Conservation (phyloP, 1,284 basidiomycete species). For the Tetrapyrgos nigripes region DNA sequence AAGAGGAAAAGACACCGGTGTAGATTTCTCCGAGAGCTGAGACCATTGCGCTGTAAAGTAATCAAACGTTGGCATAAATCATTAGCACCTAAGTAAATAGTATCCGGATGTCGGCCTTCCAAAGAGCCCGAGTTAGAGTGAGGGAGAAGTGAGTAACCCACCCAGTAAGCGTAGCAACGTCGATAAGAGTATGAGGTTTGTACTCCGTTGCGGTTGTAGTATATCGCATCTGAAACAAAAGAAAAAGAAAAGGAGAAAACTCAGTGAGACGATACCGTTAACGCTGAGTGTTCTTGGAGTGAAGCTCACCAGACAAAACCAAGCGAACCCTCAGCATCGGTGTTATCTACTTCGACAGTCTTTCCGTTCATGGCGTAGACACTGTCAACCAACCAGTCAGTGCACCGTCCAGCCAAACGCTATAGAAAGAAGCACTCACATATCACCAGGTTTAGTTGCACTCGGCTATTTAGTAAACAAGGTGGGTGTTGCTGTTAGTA, state of each 20-base stretch:
- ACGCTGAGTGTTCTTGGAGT: too few relatives aligned
- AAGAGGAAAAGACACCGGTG: conserved; percentile 83
- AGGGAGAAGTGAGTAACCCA: conserved; percentile 28
- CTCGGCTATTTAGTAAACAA: conserved; percentile 53
- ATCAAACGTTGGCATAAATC: too few relatives aligned
- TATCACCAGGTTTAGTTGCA: conserved; percentile 88
- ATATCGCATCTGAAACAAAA: conserved; percentile 71
- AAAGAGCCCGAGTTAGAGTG: too few relatives aligned
- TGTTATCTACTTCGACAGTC: conserved; percentile 88
- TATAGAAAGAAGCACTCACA: conserved; percentile 45
- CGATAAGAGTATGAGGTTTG: conserved; percentile 85
- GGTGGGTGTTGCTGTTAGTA: neutral
- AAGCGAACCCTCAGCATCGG: conserved; percentile 89
- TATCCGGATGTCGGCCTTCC: too few relatives aligned
- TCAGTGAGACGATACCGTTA: too few relatives aligned
- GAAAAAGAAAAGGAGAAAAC: too few relatives aligned
- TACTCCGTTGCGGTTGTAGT: conserved; percentile 83
- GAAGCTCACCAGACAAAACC: conserved; percentile 65
- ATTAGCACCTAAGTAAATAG: too few relatives aligned
- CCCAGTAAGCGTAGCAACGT: conserved; percentile 86
- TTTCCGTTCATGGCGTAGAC: conserved; percentile 91
- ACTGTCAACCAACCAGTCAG: conserved; percentile 43
- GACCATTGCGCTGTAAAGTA: conserved; percentile 72
- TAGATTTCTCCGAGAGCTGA: conserved; percentile 78
- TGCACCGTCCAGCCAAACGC: too few relatives aligned